Percentiles rank a stretch among this genome's conserved stretches.
phyloP scores from a whole-genome alignment of 345 rosid species.

The Sonneratia alba region DNA sequence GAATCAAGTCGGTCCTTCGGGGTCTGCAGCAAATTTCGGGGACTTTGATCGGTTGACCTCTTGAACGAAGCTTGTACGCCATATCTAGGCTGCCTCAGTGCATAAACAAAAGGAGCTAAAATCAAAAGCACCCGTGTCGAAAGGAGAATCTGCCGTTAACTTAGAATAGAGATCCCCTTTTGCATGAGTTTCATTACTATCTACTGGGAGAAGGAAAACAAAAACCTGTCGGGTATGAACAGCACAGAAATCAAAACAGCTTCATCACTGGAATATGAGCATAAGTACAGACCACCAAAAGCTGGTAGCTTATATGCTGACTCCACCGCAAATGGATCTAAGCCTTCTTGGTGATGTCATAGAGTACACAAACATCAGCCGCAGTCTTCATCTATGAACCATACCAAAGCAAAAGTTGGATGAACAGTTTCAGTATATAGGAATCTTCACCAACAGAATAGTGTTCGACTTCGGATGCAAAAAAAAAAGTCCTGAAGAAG shows the following conservation, averaged over 20 bases:
- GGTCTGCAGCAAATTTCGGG: no score
- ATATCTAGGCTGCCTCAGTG: no score
- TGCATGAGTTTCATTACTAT: neutral
- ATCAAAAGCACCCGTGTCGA: no score
- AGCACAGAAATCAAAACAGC: neutral
- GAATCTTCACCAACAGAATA: neutral
- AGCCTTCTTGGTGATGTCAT: slow-evolving; percentile 62
- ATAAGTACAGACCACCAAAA: neutral
- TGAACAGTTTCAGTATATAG: neutral
- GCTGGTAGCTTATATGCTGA: neutral
- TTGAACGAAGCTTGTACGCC: no score
- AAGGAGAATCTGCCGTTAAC: no score
- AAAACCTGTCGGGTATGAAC: neutral
- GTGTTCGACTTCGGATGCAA: neutral
- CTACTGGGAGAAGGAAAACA: neutral
- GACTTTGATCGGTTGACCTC: no score
- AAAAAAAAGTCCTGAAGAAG: neutral
- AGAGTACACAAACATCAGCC: slow-evolving; percentile 70
- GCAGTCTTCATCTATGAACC: slow-evolving; percentile 81
- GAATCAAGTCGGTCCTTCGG: no score
- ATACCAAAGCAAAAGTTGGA: neutral
- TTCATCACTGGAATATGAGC: neutral
- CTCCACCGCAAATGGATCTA: slow-evolving; percentile 6
- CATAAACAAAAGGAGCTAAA: no score
- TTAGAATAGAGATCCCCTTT: no score